Evolutionary conservation across 495 filamentous ascomycete species (phyloP).

Genomic region (Friedmanniomyces endolithicus): DNA sequence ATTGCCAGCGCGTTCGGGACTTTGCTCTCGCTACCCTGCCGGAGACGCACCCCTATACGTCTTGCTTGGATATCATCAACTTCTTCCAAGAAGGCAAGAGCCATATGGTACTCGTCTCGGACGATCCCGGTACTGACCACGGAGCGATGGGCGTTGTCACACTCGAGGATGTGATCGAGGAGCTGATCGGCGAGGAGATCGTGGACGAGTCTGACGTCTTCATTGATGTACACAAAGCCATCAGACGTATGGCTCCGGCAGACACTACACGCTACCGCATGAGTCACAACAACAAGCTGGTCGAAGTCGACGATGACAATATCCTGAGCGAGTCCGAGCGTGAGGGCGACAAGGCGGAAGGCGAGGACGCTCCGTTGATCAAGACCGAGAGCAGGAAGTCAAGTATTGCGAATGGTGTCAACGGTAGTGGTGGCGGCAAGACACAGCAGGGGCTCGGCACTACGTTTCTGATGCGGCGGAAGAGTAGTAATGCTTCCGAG

Average conservation of each 20-base stretch:
- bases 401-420: slow-evolving; percentile 2
- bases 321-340: slow-evolving; percentile 4
- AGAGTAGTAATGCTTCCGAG: slow-evolving; percentile 25
- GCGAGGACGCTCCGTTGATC: slow-evolving; percentile 16
- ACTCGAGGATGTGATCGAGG: slow-evolving; percentile 94
- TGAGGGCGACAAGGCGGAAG: slow-evolving; percentile 13
- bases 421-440: not conserved
- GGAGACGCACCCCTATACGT: slow-evolving; percentile 87
- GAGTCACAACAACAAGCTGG: slow-evolving; percentile 37
- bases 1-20: slow-evolving; percentile 67
- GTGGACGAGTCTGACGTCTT: slow-evolving; percentile 91
- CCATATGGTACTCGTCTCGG: slow-evolving; percentile 94
- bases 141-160: slow-evolving; percentile 90
- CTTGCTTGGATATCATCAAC: slow-evolving; percentile 95
- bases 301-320: slow-evolving; percentile 1
- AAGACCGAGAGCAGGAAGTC: slow-evolving; percentile 27
- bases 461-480: slow-evolving; percentile 39
- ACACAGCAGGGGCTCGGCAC: slow-evolving; percentile 6
- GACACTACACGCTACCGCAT: slow-evolving; percentile 50
- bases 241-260: slow-evolving; percentile 62
- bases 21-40: slow-evolving; percentile 89
- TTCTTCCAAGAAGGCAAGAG: slow-evolving; percentile 99
- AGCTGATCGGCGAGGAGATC: slow-evolving; percentile 79
- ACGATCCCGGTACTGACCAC: slow-evolving; percentile 73
- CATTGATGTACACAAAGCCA: slow-evolving; percentile 93